These are phyloP conservation scores for Beauveria scarabaeidicola DNA, from an alignment of 2,329 filamentous ascomycete species.

Conservation along the genomic window DNA sequence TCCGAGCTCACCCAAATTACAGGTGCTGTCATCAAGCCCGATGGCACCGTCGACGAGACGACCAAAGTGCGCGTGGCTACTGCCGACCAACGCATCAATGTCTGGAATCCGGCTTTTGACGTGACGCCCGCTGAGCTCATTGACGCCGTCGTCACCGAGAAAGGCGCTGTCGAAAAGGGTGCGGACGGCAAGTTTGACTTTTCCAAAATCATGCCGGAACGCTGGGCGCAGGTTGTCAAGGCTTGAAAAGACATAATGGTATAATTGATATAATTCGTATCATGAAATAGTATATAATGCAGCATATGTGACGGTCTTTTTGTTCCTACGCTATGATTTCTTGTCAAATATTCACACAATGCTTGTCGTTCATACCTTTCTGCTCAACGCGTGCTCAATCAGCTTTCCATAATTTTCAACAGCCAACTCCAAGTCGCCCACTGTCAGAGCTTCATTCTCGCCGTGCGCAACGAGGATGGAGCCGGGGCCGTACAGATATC, in stretches of 20 bases:
- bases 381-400: constrained; percentile 44
- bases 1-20: constrained; percentile 80
- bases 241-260: neutral
- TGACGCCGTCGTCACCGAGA: constrained; percentile 89
- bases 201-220: constrained; percentile 45
- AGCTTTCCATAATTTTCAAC: constrained; percentile 72
- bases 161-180: constrained; percentile 75
- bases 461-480: constrained; percentile 83
- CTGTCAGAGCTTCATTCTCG: constrained; percentile 69
- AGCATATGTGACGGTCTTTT: neutral
- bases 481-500: constrained; percentile 59
- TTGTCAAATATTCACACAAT: neutral
- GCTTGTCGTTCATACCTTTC: neutral
- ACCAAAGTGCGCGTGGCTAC: constrained; percentile 67
- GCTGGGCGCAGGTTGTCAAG: constrained; percentile 34
- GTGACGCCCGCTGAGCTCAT: constrained; percentile 85
- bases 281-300: constrained; percentile 1
- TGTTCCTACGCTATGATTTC: neutral
- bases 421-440: constrained; percentile 66
- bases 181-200: constrained; percentile 62
- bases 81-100: constrained; percentile 66
- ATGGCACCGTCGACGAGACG: constrained; percentile 54
- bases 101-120: constrained; percentile 98
- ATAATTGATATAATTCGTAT: neutral
- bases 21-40: constrained; percentile 60